Percentiles rank a stretch among this genome's conserved stretches.
Evolutionary conservation across 2,329 filamentous ascomycete species (phyloP).

Genomic region (Paecilomyces variotii): DNA sequence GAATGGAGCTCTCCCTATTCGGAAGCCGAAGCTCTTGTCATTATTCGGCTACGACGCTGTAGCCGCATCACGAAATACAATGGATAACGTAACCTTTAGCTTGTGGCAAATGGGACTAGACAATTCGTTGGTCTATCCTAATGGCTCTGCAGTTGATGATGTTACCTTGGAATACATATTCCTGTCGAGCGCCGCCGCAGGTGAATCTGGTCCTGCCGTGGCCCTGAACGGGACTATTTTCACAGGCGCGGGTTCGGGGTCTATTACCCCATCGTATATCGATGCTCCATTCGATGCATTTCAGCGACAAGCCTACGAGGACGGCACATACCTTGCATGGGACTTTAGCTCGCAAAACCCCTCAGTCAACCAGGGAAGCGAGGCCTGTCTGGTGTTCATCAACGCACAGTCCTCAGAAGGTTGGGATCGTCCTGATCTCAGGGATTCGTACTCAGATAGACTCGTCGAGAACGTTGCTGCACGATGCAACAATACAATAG

Average conservation of each 20-base stretch:
- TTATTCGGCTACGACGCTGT: constrained; percentile 55
- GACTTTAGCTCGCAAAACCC: constrained; percentile 48
- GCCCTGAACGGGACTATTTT: constrained; percentile 43
- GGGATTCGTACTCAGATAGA: constrained; percentile 42
- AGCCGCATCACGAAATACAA: constrained; percentile 26
- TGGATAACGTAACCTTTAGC: constrained; percentile 21
- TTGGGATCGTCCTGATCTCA: constrained; percentile 27
- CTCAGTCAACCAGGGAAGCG: constrained; percentile 30
- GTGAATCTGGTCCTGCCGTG: constrained; percentile 44
- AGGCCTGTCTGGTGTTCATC: constrained; percentile 24
- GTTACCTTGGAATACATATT: background rate
- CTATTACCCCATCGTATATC: constrained; percentile 41
- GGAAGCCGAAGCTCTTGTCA: constrained; percentile 43
- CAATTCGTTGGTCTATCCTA: background rate
- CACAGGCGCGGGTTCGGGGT: constrained; percentile 44
- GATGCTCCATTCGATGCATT: constrained; percentile 51
- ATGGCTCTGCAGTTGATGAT: background rate
- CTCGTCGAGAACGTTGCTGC: constrained; percentile 51
- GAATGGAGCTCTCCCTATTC: constrained; percentile 48
- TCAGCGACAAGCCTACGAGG: constrained; percentile 43
- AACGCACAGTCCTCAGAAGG: constrained; percentile 43
- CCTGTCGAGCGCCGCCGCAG: background rate
- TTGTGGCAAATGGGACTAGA: constrained; percentile 13
- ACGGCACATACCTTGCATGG: constrained; percentile 52
- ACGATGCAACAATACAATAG: constrained; percentile 55